These are phyloP conservation scores for Aspergillus carbonarius DNA, from an alignment of 2,329 filamentous ascomycete species.

Conservation along the genomic window DNA sequence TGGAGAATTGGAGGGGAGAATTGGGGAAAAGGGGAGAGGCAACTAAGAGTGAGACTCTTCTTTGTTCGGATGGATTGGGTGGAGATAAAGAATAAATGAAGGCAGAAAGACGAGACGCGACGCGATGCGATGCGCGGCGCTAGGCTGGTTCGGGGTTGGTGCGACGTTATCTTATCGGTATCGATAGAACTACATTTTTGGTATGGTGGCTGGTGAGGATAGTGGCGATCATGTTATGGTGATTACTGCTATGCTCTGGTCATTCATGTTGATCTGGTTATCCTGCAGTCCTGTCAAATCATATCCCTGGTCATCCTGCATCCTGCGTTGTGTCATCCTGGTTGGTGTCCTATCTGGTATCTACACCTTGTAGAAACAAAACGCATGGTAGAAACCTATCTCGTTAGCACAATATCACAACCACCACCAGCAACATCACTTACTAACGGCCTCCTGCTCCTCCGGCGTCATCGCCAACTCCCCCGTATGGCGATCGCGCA, in stretches of 20 bases:
- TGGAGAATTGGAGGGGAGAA: not conserved
- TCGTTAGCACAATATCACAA: conserved; percentile 15
- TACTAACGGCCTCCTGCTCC: conserved; percentile 84
- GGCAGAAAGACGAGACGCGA: conserved; percentile 24
- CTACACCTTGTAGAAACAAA: conserved; percentile 94
- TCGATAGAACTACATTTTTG: not conserved
- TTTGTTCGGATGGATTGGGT: not conserved
- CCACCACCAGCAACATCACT: conserved; percentile 20
- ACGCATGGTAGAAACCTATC: conserved; percentile 78
- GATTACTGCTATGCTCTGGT: too few species aligned
- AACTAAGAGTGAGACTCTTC: not conserved
- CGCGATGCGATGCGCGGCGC: conserved; percentile 24
- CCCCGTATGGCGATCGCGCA: conserved; percentile 68
- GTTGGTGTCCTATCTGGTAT: not conserved
- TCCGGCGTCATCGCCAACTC: conserved; percentile 71
- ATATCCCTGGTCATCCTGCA: too few species aligned
- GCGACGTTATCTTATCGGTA: not conserved
- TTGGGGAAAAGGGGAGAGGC: not conserved
- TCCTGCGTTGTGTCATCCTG: too few species aligned
- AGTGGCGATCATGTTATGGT: too few species aligned
- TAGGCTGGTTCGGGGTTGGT: conserved; percentile 28
- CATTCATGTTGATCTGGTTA: too few species aligned
- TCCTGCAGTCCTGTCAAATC: too few species aligned
- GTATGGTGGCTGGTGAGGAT: too few species aligned
- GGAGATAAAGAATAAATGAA: not conserved